Percentiles rank a stretch among this genome's conserved stretches.
phyloP scores from a whole-genome alignment of 495 filamentous ascomycete species.

The Bryoglossum gracile region DNA sequence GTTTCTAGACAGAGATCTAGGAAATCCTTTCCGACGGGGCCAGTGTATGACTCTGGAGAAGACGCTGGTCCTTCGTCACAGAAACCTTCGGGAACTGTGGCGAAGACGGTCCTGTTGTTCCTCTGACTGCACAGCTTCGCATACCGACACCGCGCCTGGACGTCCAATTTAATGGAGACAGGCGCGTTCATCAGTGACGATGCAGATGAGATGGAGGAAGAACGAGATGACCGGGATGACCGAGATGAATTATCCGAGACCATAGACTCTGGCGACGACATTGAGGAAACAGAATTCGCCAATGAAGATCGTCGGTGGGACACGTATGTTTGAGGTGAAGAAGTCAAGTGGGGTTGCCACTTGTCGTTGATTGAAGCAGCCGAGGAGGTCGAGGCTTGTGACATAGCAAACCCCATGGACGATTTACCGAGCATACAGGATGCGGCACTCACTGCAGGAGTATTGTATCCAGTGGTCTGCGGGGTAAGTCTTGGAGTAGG shows the following conservation, averaged over 20 bases:
- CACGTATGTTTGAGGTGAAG: slow-evolving; percentile 48
- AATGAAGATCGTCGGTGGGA: slow-evolving; percentile 65
- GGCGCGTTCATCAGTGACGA: slow-evolving; percentile 61
- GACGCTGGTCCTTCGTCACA: slow-evolving; percentile 48
- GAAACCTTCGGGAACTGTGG: slow-evolving; percentile 45
- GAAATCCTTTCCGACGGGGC: slow-evolving; percentile 46
- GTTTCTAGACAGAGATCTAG: slow-evolving; percentile 45
- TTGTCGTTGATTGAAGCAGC: slow-evolving; percentile 47
- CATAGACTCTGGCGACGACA: slow-evolving; percentile 88
- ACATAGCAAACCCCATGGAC: slow-evolving; percentile 76
- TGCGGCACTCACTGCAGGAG: slow-evolving; percentile 84
- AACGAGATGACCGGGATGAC: slow-evolving; percentile 58
- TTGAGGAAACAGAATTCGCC: slow-evolving; percentile 66
- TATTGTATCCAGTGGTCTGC: slow-evolving; percentile 62
- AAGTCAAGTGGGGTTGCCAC: slow-evolving; percentile 47
- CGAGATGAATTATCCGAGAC: slow-evolving; percentile 68
- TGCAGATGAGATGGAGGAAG: slow-evolving; percentile 66
- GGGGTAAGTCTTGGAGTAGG: slow-evolving; percentile 79
- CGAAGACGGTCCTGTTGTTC: slow-evolving; percentile 38
- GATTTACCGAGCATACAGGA: slow-evolving; percentile 41
- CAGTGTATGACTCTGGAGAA: slow-evolving; percentile 56
- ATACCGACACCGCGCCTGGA: slow-evolving; percentile 76
- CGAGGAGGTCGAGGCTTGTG: slow-evolving; percentile 58
- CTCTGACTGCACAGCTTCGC: slow-evolving; percentile 56
- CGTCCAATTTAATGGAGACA: slow-evolving; percentile 58